Percentiles rank a stretch among this genome's conserved stretches.
phyloP scores from a whole-genome alignment of 2,329 filamentous ascomycete genomes.

The Xylariaceae sp. region DNA sequence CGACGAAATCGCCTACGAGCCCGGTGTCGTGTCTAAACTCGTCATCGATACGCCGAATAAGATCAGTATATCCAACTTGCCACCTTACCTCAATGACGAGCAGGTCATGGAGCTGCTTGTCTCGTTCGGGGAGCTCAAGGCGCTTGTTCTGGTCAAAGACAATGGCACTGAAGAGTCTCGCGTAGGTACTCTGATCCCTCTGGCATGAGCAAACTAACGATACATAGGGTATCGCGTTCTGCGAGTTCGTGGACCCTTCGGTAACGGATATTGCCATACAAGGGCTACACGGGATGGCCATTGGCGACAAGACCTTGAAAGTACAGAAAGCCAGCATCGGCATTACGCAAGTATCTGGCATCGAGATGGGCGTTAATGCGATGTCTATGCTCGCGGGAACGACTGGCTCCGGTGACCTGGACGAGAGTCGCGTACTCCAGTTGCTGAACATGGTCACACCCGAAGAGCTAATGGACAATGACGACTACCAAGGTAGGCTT shows the following conservation, averaged over 20 bases:
- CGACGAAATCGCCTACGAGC: conserved; percentile 66
- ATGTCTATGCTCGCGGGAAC: conserved; percentile 97
- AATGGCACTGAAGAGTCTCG: conserved; percentile 76
- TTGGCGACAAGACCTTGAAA: conserved; percentile 79
- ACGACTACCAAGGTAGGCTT: conserved; percentile 58
- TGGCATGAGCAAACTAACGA: conserved; percentile 19
- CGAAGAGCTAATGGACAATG: conserved; percentile 86
- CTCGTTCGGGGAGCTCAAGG: conserved; percentile 87
- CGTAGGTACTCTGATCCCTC: conserved; percentile 41
- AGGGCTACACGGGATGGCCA: conserved; percentile 85
- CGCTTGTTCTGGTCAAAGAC: conserved; percentile 86
- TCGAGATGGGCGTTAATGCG: conserved; percentile 93
- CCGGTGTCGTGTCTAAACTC: conserved; percentile 67
- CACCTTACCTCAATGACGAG: conserved; percentile 79
- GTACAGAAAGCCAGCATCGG: conserved; percentile 87
- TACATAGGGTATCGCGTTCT: conserved; percentile 83
- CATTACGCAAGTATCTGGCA: conserved; percentile 81
- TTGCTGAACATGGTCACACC: conserved; percentile 97
- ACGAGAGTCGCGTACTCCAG: conserved; percentile 78
- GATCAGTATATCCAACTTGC: conserved; percentile 86
- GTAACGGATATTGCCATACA: conserved; percentile 82
- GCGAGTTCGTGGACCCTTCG: conserved; percentile 76
- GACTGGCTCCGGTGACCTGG: conserved; percentile 61
- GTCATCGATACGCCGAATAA: conserved; percentile 94
- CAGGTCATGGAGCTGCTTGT: conserved; percentile 85